Percentiles rank a stretch among this genome's conserved stretches.
phyloP scores from a whole-genome alignment of 2,329 filamentous ascomycete genomes.

The Penicillium sp. region DNA sequence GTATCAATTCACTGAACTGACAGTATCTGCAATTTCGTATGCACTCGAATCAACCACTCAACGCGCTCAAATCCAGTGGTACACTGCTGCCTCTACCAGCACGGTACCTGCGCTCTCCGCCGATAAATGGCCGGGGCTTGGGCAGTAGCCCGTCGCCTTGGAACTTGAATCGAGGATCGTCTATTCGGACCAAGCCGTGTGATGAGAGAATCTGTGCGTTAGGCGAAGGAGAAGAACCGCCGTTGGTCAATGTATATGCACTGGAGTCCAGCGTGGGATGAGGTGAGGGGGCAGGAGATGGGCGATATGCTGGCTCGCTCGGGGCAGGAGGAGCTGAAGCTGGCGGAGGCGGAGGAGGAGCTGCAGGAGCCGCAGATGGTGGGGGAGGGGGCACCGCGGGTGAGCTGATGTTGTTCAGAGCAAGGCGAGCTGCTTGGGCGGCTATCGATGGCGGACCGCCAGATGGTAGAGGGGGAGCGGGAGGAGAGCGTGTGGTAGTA shows the following conservation, averaged over 20 bases:
- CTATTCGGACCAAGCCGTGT: conserved; percentile 51
- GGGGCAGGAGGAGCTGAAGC: conserved; percentile 36
- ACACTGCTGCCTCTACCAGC: conserved; percentile 92
- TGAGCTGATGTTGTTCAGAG: conserved; percentile 47
- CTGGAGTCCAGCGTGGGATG: conserved; percentile 68
- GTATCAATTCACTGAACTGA: conserved; percentile 22
- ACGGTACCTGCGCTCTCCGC: conserved; percentile 72
- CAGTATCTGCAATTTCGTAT: conserved; percentile 22
- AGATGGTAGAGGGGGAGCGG: conserved; percentile 18
- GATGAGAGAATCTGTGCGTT: conserved; percentile 23
- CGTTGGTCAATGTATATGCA: conserved; percentile 69
- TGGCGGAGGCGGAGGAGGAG: conserved; percentile 37
- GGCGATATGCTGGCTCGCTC: conserved; percentile 43
- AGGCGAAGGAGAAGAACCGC: conserved; percentile 36
- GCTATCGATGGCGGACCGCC: conserved; percentile 45
- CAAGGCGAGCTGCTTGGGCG: conserved; percentile 55
- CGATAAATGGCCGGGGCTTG: conserved; percentile 74
- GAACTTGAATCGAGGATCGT: conserved; percentile 82
- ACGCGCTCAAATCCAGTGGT: conserved; percentile 67
- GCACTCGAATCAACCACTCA: conserved; percentile 28
- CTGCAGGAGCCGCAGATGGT: conserved; percentile 34
- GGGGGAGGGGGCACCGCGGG: conserved; percentile 41
- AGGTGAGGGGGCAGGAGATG: conserved; percentile 41
- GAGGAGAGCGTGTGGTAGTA: conserved; percentile 36
- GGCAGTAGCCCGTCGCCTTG: conserved; percentile 75